phyloP scores from a whole-genome alignment of 768 basidiomycete species.

The Cystobasidium ongulense region DNA sequence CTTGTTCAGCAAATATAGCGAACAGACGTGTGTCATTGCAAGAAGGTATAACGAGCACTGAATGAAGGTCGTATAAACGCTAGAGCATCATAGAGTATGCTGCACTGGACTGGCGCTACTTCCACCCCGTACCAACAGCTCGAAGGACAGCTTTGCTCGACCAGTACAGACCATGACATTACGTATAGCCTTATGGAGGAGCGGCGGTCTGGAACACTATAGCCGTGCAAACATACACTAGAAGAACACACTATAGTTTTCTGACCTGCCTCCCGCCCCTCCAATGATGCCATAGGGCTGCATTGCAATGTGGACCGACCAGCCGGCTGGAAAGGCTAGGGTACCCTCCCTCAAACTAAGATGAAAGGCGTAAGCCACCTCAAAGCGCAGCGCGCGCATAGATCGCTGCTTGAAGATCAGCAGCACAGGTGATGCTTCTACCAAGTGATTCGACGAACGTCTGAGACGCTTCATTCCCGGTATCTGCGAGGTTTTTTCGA shows the following conservation, averaged over 20 bases:
- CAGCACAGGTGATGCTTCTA: not conserved
- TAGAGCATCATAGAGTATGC: no score
- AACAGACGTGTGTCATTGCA: no score
- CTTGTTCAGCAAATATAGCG: no score
- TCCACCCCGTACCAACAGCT: no score
- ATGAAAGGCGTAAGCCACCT: not conserved
- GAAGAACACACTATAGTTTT: not conserved
- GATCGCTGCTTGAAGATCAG: not conserved
- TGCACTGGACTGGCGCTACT: no score
- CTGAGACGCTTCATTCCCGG: not conserved
- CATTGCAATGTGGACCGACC: not conserved
- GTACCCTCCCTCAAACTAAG: not conserved
- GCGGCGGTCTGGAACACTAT: no score
- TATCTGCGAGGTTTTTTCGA: not conserved
- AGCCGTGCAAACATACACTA: no score
- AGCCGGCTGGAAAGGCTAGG: not conserved
- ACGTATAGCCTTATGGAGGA: no score
- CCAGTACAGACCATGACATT: no score
- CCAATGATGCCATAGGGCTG: not conserved
- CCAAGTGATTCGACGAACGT: not conserved
- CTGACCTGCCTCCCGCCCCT: not conserved
- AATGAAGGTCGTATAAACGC: no score
- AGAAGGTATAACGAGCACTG: no score
- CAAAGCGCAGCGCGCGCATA: not conserved
- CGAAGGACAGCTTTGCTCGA: no score